Evolutionary conservation across 768 basidiomycete species (phyloP).

Genomic region (Lentinula aciculospora): DNA sequence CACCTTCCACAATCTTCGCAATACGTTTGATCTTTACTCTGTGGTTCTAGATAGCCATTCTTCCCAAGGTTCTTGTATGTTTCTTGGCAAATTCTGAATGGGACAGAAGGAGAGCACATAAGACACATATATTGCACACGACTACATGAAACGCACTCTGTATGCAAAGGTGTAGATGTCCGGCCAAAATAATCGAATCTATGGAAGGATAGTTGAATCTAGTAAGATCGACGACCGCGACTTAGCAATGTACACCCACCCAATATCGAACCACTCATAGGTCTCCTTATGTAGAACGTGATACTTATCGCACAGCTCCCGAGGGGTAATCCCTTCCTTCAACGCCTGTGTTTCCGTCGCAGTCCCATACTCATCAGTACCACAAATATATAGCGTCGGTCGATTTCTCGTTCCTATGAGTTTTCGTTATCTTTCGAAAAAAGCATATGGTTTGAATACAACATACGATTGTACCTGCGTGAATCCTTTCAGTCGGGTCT

Average conservation of each 20-base stretch:
- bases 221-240: background rate
- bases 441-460: background rate
- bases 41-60: slow-evolving; percentile 71
- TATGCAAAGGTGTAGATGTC: slow-evolving; percentile 86
- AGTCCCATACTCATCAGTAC: slow-evolving; percentile 99
- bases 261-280: slow-evolving; percentile 97
- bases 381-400: slow-evolving; percentile 91
- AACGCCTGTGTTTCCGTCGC: slow-evolving; percentile 97
- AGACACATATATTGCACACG: background rate
- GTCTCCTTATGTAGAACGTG: slow-evolving; percentile 83
- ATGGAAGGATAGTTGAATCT: background rate
- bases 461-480: slow-evolving; percentile 59
- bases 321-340: slow-evolving; percentile 78
- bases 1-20: slow-evolving; percentile 89
- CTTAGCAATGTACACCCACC: slow-evolving; percentile 42
- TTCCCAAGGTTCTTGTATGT: slow-evolving; percentile 83
- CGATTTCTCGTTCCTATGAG: slow-evolving; percentile 67
- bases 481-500: too few species aligned
- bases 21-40: slow-evolving; percentile 89
- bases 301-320: slow-evolving; percentile 87
- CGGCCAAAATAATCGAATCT: slow-evolving; percentile 97
- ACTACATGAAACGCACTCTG: slow-evolving; percentile 54
- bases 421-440: background rate
- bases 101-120: background rate
- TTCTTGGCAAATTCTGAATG: slow-evolving; percentile 76